Evolutionary conservation across 495 filamentous ascomycete species (phyloP), one percentile per base, ranked within the genome.

Genomic region (Penicillium bovifimosum): DNA sequence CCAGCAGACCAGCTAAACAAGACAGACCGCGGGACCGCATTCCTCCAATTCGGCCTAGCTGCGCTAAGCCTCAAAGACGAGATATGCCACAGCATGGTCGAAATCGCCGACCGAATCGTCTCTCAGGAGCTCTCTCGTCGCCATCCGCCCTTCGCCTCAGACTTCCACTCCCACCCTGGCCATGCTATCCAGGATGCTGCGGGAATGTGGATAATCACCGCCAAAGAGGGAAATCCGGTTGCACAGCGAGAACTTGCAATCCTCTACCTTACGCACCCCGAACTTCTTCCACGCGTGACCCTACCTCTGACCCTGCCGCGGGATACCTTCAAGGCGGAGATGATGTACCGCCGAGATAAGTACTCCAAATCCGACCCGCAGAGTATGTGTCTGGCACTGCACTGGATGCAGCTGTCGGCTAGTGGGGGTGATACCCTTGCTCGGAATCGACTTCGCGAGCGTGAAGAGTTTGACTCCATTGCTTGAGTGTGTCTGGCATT

Each of bases 361-460:
- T 71, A 74, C 49, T 82, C 84, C 41, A 78, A 78, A 52, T 77
- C 78, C 39, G 91, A 98, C 63, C 90, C 93, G 14, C 84, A 86
- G 41, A 90, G 90, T 9, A 96, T 98, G 87, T 96, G 92, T 62
- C 78, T 96, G 47, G 92, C 95, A 4, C 86, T 96, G 62, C 93
- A 98, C 72, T 98, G 93, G 93, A 97, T 97, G 93, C 90, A 91
- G 73, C 73, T 91, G 54, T 90, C 88, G 35, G 86, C 88, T 51
- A 81, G 76, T 46, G 91, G 92, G 32, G 91, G 91, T 9, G 93
- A 98, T 67, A 81, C 87, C 61, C 76, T 96, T 55, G 93, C 93
- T 26, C 84, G 80, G 65, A 88, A 88, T 65, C 87, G 91, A 67
- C 79, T 96, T 68, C 80, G 87, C 53, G 87, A 92, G 68, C 72